Conservation (phyloP, 2,329 filamentous ascomycete species). For the Microdochium paspali region DNA sequence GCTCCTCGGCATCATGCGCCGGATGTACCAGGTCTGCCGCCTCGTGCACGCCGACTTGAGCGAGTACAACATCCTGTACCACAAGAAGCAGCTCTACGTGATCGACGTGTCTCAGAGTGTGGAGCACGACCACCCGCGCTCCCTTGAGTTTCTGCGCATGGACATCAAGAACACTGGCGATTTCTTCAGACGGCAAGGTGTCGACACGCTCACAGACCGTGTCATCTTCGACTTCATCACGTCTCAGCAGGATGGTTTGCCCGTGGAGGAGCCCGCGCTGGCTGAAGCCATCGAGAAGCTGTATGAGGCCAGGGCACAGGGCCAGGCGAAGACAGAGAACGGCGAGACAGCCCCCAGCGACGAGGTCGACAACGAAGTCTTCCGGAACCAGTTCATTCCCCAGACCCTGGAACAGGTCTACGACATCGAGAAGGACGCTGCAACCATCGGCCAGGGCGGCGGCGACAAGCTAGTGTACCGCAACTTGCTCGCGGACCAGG, state of each 20-base stretch:
- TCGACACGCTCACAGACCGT: slow-evolving; percentile 71
- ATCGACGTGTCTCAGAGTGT: slow-evolving; percentile 98
- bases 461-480: slow-evolving; percentile 76
- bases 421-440: slow-evolving; percentile 84
- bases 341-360: slow-evolving; percentile 44
- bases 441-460: slow-evolving; percentile 63
- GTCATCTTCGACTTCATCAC: slow-evolving; percentile 73
- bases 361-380: slow-evolving; percentile 83
- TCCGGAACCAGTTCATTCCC: slow-evolving; percentile 92
- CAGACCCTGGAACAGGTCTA: slow-evolving; percentile 95
- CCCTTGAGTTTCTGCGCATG: slow-evolving; percentile 90
- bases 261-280: slow-evolving; percentile 53
- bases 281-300: slow-evolving; percentile 54
- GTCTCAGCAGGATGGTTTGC: slow-evolving; percentile 32
- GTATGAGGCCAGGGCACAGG: slow-evolving; percentile 44
- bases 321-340: slow-evolving; percentile 40
- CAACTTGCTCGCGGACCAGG: slow-evolving; percentile 68
- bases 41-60: slow-evolving; percentile 94
- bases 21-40: slow-evolving; percentile 83
- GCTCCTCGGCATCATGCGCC: slow-evolving; percentile 79
- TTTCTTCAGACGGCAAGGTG: slow-evolving; percentile 81
- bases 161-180: slow-evolving; percentile 95
- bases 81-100: slow-evolving; percentile 74
- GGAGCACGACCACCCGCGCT: slow-evolving; percentile 89
- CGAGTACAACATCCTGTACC: slow-evolving; percentile 95